These are phyloP conservation scores for Umbelopsis sp. DNA, from an alignment of 192 early-diverging fungal species.

Conservation along the genomic window DNA sequence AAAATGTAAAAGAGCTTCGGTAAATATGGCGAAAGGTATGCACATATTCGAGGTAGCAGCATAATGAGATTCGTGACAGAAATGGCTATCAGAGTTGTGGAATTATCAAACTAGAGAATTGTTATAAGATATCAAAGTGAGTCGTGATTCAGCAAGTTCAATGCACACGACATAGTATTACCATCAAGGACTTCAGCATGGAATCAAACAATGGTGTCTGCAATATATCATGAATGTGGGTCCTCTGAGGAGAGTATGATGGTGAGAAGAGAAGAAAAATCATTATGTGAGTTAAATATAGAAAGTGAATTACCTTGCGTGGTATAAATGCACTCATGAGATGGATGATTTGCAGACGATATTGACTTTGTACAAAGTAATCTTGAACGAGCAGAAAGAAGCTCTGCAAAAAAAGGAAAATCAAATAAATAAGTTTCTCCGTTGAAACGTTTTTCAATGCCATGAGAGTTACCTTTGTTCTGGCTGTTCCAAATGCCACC, in stretches of 20 bases:
- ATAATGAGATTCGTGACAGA: slow-evolving; percentile 56
- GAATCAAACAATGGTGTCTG: slow-evolving; percentile 54
- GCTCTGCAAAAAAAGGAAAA: slow-evolving; percentile 25
- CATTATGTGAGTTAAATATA: neutral
- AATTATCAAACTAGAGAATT: slow-evolving; percentile 47
- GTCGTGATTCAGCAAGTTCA: neutral
- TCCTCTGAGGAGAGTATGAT: slow-evolving; percentile 28
- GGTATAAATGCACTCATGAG: slow-evolving; percentile 52
- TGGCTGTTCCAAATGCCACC: slow-evolving; percentile 25
- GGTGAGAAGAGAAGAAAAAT: neutral
- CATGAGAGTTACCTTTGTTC: slow-evolving; percentile 29
- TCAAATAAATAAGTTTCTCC: neutral
- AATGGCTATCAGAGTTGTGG: slow-evolving; percentile 51
- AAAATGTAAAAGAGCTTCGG: slow-evolving; percentile 52
- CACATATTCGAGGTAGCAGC: slow-evolving; percentile 53
- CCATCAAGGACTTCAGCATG: slow-evolving; percentile 52
- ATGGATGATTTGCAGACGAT: slow-evolving; percentile 49
- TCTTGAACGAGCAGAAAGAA: slow-evolving; percentile 52
- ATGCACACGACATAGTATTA: slow-evolving; percentile 21
- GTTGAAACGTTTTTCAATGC: too few species aligned
- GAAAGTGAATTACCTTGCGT: slow-evolving; percentile 37
- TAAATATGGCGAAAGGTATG: slow-evolving; percentile 43
- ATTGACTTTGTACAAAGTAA: slow-evolving; percentile 49
- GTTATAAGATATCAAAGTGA: neutral
- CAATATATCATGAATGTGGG: slow-evolving; percentile 54